Evolutionary conservation across 805 yeast species (phyloP), one percentile per base, ranked within the genome.

Genomic region (Candida rishiriensis): DNA sequence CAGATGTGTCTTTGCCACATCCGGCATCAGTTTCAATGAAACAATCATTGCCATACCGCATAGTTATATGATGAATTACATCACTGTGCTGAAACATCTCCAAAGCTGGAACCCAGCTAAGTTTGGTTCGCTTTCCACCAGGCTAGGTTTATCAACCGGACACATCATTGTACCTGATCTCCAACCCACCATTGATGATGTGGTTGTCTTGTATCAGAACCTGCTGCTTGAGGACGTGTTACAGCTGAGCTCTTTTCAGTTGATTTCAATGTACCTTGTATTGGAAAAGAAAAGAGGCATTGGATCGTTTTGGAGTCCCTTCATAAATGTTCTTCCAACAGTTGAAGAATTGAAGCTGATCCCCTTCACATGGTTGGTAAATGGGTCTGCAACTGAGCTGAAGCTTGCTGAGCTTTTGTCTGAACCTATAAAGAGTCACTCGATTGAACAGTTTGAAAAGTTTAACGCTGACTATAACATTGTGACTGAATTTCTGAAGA

Each of bases 231-330:
- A 68, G 0, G 64, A 66, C n/a, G 47, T 83, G 9, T 43, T 69
- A 10, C 48, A 54, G 12, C 54, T 84, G 35, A 63, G 78, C 2
- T 81, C 89, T 2, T 79, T 82, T 56, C 90, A 84, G 60, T 55
- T 84, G 33, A 52, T 83, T 7, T 54, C 78, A 0, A 53, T 83
- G 43, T 85, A 69, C 52, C 42, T 81, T 3, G 60, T 68, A 4
- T 54, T 76, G 13, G 86, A 81, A 51, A 50, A 43, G 2, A 55
- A 54, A 32, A 59, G 83, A 39, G 61, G 57, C 1, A 36, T 44
- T 0, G 48, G 49, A 2, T 78, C 85, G 1, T 80, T 71, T 55
- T 88, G 95, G 95, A 57, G 60, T 35, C 87, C 88, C 0, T 87
- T 87, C 58, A 60, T 87, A 10, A 71, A 73, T 30, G 74, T 79